Evolutionary conservation across 495 filamentous ascomycete species (phyloP).

Genomic region (Aspergillus mulundensis): DNA sequence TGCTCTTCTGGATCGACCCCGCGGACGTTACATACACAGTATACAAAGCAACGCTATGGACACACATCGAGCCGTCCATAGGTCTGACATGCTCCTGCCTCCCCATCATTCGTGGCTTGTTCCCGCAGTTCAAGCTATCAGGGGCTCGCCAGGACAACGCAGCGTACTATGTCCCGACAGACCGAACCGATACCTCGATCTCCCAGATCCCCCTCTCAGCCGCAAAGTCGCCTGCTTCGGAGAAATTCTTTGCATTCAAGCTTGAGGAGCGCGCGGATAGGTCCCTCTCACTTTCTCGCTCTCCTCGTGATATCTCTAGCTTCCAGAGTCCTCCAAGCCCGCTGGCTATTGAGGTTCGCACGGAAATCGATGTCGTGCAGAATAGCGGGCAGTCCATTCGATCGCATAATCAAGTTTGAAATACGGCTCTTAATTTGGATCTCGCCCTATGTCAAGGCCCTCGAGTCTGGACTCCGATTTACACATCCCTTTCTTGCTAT

Average conservation of each 20-base stretch:
- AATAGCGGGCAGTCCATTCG: slow-evolving; percentile 7
- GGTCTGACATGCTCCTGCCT: slow-evolving; percentile 56
- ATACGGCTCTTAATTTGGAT: neutral
- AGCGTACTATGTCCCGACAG: slow-evolving; percentile 30
- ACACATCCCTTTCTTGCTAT: no score
- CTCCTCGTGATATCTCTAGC: neutral
- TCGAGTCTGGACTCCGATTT: no score
- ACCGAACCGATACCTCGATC: slow-evolving; percentile 23
- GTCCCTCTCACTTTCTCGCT: slow-evolving; percentile 3
- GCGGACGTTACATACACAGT: slow-evolving; percentile 41
- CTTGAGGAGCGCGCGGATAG: slow-evolving; percentile 23
- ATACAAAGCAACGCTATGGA: slow-evolving; percentile 55
- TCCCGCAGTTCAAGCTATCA: slow-evolving; percentile 35
- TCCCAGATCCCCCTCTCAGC: neutral
- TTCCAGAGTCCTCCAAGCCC: neutral
- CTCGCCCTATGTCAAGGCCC: neutral
- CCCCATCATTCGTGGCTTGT: slow-evolving; percentile 52
- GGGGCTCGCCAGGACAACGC: slow-evolving; percentile 21
- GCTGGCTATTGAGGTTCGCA: slow-evolving; percentile 29
- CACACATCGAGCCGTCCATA: slow-evolving; percentile 52
- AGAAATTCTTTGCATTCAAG: slow-evolving; percentile 22
- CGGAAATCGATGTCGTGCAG: slow-evolving; percentile 17
- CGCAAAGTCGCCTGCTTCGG: slow-evolving; percentile 24
- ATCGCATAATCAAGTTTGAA: slow-evolving; percentile 1
- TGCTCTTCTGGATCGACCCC: slow-evolving; percentile 51